Percentiles rank a stretch among this genome's conserved stretches.
Conservation (phyloP, 805 yeast genomes). For the Teunomyces atbi region DNA sequence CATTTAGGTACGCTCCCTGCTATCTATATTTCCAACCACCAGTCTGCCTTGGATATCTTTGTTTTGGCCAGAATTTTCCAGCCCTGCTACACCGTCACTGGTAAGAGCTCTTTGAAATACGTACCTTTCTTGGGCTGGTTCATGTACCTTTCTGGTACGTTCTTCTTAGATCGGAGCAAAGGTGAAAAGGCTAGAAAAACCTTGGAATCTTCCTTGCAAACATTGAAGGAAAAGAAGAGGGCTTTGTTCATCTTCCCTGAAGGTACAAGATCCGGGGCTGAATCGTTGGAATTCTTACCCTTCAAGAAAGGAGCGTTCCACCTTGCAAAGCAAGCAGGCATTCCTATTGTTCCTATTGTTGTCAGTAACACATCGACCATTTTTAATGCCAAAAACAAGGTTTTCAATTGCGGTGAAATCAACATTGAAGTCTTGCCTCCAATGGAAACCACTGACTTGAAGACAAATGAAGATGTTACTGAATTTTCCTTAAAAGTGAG, state of each 20-base stretch:
- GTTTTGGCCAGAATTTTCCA: conserved; percentile 84
- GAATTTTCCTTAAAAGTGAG: conserved; percentile 56
- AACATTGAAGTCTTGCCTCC: conserved; percentile 80
- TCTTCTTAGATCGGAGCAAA: conserved; percentile 82
- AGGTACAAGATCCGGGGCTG: conserved; percentile 87
- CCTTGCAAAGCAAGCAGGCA: conserved; percentile 86
- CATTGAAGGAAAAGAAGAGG: conserved; percentile 61
- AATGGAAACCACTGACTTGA: conserved; percentile 62
- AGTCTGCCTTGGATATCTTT: conserved; percentile 81
- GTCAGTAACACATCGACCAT: conserved; percentile 82
- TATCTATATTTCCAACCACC: conserved; percentile 84
- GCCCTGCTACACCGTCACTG: conserved; percentile 85
- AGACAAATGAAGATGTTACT: conserved; percentile 66
- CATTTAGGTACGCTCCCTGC: conserved; percentile 60
- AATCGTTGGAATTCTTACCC: conserved; percentile 69
- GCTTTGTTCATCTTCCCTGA: conserved; percentile 93
- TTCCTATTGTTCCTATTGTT: conserved; percentile 87
- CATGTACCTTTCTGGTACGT: conserved; percentile 86
- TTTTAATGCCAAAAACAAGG: conserved; percentile 55
- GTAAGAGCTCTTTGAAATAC: conserved; percentile 79
- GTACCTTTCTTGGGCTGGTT: conserved; percentile 96
- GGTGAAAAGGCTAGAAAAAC: conserved; percentile 74
- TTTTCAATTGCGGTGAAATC: conserved; percentile 78
- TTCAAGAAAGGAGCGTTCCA: conserved; percentile 99
- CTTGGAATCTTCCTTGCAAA: conserved; percentile 64